Percentiles rank a stretch among this genome's conserved stretches.
Evolutionary conservation across 768 basidiomycete genomes (phyloP).

Genomic region (Rhodosporidiobolus odoratus): DNA sequence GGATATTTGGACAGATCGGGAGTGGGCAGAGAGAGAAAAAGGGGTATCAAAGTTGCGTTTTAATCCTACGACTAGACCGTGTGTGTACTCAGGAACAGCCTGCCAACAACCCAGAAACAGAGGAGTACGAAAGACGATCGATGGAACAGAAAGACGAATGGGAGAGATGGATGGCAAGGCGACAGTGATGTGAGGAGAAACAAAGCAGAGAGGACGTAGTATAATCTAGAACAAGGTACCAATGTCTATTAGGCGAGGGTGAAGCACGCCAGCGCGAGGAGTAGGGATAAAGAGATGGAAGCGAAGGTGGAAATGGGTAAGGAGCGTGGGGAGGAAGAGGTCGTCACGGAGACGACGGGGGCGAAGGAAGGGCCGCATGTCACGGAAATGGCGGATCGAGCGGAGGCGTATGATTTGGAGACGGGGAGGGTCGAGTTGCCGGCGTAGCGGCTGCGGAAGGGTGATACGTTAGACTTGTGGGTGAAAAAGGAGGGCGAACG

Average conservation of each 20-base stretch:
- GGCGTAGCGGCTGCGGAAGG: slow-evolving; percentile 28
- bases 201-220: no score
- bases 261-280: not conserved
- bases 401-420: slow-evolving; percentile 35
- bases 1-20: no score
- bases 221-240: no score
- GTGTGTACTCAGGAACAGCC: no score
- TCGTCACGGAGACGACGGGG: slow-evolving; percentile 22
- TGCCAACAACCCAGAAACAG: no score
- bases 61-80: no score
- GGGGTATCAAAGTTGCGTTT: no score
- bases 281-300: not conserved
- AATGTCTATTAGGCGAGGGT: not conserved
- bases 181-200: no score
- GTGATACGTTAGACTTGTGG: not conserved
- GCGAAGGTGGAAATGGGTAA: not conserved
- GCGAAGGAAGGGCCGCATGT: slow-evolving; percentile 39
- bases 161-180: no score
- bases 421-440: slow-evolving; percentile 35
- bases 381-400: slow-evolving; percentile 14
- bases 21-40: no score
- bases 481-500: not conserved
- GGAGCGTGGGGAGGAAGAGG: not conserved
- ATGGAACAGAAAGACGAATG: no score
- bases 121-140: no score